Percentiles rank a stretch among this genome's conserved stretches.
Evolutionary conservation across 1,139 yeast genomes (phyloP).

Genomic region (Eremothecium sinecaudum): DNA sequence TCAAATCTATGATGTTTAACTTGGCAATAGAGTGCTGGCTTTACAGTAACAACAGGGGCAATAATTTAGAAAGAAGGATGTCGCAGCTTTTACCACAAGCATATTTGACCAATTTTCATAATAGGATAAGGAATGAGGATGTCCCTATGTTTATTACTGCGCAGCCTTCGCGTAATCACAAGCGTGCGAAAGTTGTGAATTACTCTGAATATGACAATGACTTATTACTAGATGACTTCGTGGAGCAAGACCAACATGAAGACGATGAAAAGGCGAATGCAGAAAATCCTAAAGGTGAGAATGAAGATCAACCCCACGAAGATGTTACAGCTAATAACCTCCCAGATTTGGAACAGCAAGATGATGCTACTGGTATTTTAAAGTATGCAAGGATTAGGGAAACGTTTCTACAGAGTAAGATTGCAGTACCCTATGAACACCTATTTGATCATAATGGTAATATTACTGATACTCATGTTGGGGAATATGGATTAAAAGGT

Average conservation of each 20-base stretch:
- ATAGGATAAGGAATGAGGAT: slow-evolving; percentile 56
- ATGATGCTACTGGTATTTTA: slow-evolving; percentile 24
- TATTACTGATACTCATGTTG: slow-evolving; percentile 3
- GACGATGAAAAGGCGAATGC: slow-evolving; percentile 14
- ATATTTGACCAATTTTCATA: slow-evolving; percentile 56
- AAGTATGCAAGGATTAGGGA: slow-evolving; percentile 30
- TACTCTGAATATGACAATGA: slow-evolving; percentile 84
- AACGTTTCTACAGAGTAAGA: slow-evolving; percentile 28
- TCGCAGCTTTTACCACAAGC: slow-evolving; percentile 55
- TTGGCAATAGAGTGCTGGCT: too few species aligned
- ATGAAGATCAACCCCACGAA: slow-evolving; percentile 1
- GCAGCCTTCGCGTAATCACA: slow-evolving; percentile 68
- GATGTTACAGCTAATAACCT: slow-evolving; percentile 15
- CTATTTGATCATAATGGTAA: slow-evolving; percentile 13
- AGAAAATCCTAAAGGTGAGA: slow-evolving; percentile 8
- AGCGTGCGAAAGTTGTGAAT: slow-evolving; percentile 67
- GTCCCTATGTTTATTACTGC: slow-evolving; percentile 63
- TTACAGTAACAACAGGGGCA: background rate
- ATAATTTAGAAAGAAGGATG: slow-evolving; percentile 3
- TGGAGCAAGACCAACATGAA: slow-evolving; percentile 29
- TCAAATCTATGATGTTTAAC: too few species aligned
- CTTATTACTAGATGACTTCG: slow-evolving; percentile 48
- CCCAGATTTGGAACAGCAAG: slow-evolving; percentile 29
- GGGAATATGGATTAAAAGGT: background rate
- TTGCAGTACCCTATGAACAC: slow-evolving; percentile 25